These are phyloP conservation scores for Magnolia sinica DNA, from an alignment of 164 flowering plant genomes.

Conservation along the genomic window DNA sequence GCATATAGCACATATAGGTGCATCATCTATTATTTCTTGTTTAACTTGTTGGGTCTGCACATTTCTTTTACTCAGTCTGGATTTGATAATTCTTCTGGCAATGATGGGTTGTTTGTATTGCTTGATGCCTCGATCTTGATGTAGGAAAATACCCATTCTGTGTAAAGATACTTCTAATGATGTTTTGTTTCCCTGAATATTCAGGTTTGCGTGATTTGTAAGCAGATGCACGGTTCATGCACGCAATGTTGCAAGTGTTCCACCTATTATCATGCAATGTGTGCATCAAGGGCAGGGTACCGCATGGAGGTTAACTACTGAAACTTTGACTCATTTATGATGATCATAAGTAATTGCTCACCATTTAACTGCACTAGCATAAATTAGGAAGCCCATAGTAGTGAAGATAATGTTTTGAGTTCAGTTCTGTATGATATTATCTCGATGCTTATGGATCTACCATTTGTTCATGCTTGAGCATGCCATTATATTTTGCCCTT, in stretches of 20 bases:
- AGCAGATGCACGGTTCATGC: slow-evolving; percentile 97
- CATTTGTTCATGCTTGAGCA: neutral
- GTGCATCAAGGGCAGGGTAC: slow-evolving; percentile 97
- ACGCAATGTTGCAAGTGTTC: slow-evolving; percentile 92
- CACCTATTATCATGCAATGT: slow-evolving; percentile 94
- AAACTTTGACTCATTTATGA: neutral
- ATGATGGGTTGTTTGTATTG: neutral
- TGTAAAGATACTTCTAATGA: neutral
- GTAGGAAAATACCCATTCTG: neutral
- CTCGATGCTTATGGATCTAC: neutral
- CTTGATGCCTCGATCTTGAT: neutral
- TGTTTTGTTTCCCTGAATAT: slow-evolving; percentile 12
- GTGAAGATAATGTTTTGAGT: neutral
- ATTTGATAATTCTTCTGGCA: neutral
- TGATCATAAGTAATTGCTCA: neutral
- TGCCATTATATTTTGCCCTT: neutral
- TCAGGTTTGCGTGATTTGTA: slow-evolving; percentile 89
- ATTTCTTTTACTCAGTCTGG: neutral
- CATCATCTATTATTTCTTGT: neutral
- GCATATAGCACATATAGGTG: neutral
- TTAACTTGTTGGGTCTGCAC: neutral
- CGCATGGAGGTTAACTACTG: slow-evolving; percentile 77
- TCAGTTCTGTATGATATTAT: neutral
- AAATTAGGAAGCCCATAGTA: neutral
- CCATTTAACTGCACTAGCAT: neutral